Evolutionary conservation across 495 filamentous ascomycete species (phyloP), one percentile per base, ranked within the genome.

Genomic region (Aspergillus olivimuriae): DNA sequence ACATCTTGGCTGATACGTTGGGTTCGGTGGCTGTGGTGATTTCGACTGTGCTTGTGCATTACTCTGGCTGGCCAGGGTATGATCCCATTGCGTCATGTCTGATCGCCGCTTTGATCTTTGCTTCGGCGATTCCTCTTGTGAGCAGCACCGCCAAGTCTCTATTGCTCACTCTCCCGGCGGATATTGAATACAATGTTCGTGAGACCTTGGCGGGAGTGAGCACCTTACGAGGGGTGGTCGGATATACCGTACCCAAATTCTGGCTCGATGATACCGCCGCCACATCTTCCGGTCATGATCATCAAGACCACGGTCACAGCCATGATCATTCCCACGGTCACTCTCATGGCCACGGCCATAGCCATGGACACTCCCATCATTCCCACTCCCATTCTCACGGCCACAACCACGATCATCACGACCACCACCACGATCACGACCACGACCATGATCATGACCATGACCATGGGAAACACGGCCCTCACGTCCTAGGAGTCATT

Each of bases 21-120:
- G 92, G 92, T 10, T 95, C 89, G 26, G 86, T 89, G 12, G 90
- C 90, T 10, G 92, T 99, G 34, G 94, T 99, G 42, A 81, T 91
- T 33, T 95, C 89, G 9, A 97, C 92, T 4, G 67, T 87, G 1
- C 73, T 95, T 2, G 91, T 94, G 3, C 83, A 94, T 56, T 84
- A 86, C 50, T 80, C 82, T 46, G 83, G 81, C 33, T 97, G 90
- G 90, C 70, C 86, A 1, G 89, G 89, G n/a, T 99, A 90, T 73
- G 92, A 99, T 61, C 94, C 92, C 14, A 60, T 97, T 15, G 92
- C 91, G 2, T 96, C 92, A 2, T 89, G 89, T 58, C 70, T 96
- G 37, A 99, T 99, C 52, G 91, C 92, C 0, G 77, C 91, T 24
- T 69, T 97, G 45, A 99, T 99, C 50, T 87, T 95, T 55, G 75